Percentiles rank a stretch among this genome's conserved stretches.
Conservation (phyloP, 2,329 filamentous ascomycete genomes). For the Phialemonium atrogriseum region DNA sequence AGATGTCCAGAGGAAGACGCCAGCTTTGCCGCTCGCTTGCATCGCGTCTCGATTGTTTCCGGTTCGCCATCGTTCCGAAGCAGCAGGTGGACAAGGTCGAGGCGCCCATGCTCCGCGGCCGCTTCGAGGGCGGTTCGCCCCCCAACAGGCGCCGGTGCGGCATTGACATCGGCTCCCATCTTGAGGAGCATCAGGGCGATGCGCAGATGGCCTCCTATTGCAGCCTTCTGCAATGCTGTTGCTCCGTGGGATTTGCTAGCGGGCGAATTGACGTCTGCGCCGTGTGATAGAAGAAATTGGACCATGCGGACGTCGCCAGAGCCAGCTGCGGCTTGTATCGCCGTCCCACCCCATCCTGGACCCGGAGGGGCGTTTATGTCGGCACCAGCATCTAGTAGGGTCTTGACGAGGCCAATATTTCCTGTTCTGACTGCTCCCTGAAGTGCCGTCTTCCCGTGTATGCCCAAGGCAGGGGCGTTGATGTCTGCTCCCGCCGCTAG, state of each 20-base stretch:
- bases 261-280: constrained; percentile 1
- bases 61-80: constrained; percentile 4
- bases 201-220: constrained; percentile 3
- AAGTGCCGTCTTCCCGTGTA: no score
- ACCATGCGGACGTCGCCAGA: no score
- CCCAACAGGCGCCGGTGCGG: not conserved
- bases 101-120: constrained; percentile 5
- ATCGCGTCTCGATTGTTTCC: no score
- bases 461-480: no score
- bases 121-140: constrained; percentile 7
- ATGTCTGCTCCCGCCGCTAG: no score
- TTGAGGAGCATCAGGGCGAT: constrained; percentile 6
- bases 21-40: no score
- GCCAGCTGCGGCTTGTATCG: no score
- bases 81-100: constrained; percentile 8
- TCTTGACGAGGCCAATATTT: constrained; percentile 27
- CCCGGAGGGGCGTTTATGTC: constrained; percentile 36
- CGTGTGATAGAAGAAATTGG: no score
- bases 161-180: constrained; percentile 6
- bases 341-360: no score
- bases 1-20: no score
- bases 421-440: constrained; percentile 36
- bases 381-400: constrained; percentile 34
- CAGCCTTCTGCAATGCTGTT: constrained; percentile 2
- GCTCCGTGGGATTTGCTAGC: not conserved